Base-by-base conservation (phyloP, 805 yeast genomes). In the Metschnikowia noctiluminum region DNA sequence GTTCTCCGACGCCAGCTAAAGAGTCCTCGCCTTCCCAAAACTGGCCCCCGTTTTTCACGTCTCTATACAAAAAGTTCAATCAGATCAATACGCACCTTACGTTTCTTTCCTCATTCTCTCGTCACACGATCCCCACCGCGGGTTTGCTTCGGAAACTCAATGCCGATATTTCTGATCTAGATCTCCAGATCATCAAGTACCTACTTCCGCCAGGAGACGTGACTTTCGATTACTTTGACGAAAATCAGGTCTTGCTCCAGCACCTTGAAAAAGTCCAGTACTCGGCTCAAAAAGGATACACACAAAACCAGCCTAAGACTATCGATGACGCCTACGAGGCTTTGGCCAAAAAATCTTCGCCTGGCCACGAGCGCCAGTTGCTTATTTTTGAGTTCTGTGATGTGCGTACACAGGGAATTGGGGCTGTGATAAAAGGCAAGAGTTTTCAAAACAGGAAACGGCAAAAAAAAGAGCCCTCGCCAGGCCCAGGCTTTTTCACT, bases 351-450 rank as follows among this genome's bases (percentile, higher is more conserved):
- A 47, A 48, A 9, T 79, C 73, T 47, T 71, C 78, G 40, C 65
- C 81, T 16, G 76, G 79, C 39, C 63, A 62, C 12, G 62, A 60
- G 10, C 71, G 75, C 16, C 90, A 84, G 54, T 59, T 87, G 8
- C 69, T 91, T 28, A 72, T 88, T 1, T 86, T 91, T 60, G 91
- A 86, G 54, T 88, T 91, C 63, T 73, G 80, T 14, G 96, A 91
- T 63, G 87, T 86, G 12, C 58, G 78, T 71, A 57, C 80, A 69
- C 55, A 79, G 73, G 71, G 77, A 69, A 38, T 77, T 64, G 68
- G 70, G 0, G 62, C 70, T 6, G 55, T 57, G 0, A 45, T 63
- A 14, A 63, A 58, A 60, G 54, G 71, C 62, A 40, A 46, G 39
- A 30, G 48, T 53, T 28, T 31, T 28, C 38, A 16, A 12, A 28